Base-by-base conservation (phyloP, 2,329 filamentous ascomycete genomes). In the Zopfia rhizophila region DNA sequence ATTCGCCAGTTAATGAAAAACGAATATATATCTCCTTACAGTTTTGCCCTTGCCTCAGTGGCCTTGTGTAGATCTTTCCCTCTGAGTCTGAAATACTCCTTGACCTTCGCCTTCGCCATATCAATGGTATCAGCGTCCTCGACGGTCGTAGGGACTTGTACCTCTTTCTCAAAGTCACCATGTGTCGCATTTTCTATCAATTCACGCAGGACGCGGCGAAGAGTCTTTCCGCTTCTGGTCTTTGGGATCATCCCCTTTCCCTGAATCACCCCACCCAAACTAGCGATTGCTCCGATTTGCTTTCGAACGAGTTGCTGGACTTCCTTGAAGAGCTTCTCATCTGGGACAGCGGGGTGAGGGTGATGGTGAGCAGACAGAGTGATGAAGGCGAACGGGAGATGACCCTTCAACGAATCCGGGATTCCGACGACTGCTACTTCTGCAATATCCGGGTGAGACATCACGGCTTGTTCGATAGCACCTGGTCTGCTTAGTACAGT, bases 381-480 rank as follows among this genome's bases (percentile, higher is more conserved):
- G 58, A 96, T 80, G 68, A 97, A 96, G 7, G 91, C 92, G 63
- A 97, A 96, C 0, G 93, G 92, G 5, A 96, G 81, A 61, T 96
- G 91, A 13, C 92, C 93, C 69, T 97, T 97, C 30, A 96, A 78
- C 0, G 84, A 72, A 64, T 97, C 92, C 0, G 92, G 91, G 45
- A 96, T 87, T 29, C 89, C 88, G 19, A 97, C 86, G 1, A 97
- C 89, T 58, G 90, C 91, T 41, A 88, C 89, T 77, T 97, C 92
- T 21, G 88, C 88, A 39, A 97, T 85, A 3, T 78, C 76, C 0
- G 89, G 85, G 65, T 96, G 91, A 1, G 86, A 86, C 10, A 91
- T 87, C 50, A 97, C 89, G 40, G 90, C 92, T 77, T 97, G 91
- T 73, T 97, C 92, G 68, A 97, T 94, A 23, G 88, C 83, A 37